Conservation (phyloP, 352 stramenopile genomes). For the Phytophthora lateralis region DNA sequence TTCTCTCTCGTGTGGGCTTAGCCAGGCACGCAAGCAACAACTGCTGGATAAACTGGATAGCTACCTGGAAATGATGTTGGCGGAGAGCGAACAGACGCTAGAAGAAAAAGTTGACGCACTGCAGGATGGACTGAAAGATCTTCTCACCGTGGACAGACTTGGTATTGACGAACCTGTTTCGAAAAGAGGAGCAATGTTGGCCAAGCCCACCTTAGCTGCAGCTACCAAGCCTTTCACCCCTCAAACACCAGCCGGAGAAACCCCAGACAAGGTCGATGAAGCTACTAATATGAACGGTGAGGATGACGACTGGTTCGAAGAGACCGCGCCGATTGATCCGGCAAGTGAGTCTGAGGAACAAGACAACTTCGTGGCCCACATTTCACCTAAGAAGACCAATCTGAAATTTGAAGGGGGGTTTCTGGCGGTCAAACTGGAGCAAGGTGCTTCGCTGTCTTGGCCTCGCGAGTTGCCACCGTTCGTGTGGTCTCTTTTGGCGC, state of each 20-base stretch:
- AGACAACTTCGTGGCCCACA: constrained; percentile 26
- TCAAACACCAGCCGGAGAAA: background rate
- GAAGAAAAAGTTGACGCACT: constrained; percentile 25
- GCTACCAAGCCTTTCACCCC: background rate
- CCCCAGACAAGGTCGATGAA: constrained; percentile 11
- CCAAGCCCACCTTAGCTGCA: constrained; percentile 2
- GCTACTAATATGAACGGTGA: constrained; percentile 22
- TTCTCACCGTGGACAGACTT: constrained; percentile 15
- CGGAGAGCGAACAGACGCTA: constrained; percentile 17
- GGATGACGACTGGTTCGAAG: constrained; percentile 35
- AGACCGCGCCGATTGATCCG: constrained; percentile 14
- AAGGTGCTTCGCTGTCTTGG: constrained; percentile 17
- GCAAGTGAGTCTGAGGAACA: constrained; percentile 23
- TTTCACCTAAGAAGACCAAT: constrained; percentile 27
- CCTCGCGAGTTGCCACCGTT: constrained; percentile 41
- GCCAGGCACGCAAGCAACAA: constrained; percentile 23
- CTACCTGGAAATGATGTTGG: constrained; percentile 22
- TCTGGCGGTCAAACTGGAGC: constrained; percentile 38
- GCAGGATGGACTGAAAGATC: constrained; percentile 21
- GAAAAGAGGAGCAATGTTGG: background rate
- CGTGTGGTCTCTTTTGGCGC: constrained; percentile 47
- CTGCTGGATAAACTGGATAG: constrained; percentile 41
- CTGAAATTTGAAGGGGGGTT: constrained; percentile 37
- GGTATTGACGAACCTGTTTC: background rate
- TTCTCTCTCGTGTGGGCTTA: constrained; percentile 25